Evolutionary conservation across 345 rosid species (phyloP).

Genomic region (Aquilaria malaccensis): DNA sequence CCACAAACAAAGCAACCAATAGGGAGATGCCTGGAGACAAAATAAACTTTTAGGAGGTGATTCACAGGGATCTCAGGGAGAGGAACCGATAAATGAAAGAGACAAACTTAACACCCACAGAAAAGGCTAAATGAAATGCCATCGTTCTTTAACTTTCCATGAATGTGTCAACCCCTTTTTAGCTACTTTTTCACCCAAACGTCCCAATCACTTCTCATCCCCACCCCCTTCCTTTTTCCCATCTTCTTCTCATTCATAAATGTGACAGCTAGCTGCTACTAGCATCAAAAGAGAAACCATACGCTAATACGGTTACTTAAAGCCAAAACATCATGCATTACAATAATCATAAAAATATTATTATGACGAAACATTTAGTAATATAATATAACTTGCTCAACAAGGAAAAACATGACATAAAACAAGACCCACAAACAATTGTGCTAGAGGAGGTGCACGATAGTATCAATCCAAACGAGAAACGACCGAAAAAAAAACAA

Average conservation of each 20-base stretch:
- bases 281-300: too few species aligned
- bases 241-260: not conserved
- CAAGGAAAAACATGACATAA: not conserved
- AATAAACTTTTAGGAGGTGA: slow-evolving; percentile 38
- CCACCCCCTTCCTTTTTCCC: not conserved
- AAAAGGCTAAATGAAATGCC: slow-evolving; percentile 11
- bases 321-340: too few species aligned
- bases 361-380: too few species aligned
- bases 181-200: slow-evolving; percentile 1
- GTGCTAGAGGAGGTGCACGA: slow-evolving; percentile 23
- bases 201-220: not conserved
- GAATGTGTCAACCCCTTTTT: slow-evolving; percentile 4
- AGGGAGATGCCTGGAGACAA: slow-evolving; percentile 29
- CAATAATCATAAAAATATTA: too few species aligned
- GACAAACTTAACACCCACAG: slow-evolving; percentile 15
- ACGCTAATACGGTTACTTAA: too few species aligned
- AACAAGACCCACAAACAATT: too few species aligned
- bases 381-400: not conserved
- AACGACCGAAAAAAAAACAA: not conserved
- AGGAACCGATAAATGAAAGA: slow-evolving; percentile 5
- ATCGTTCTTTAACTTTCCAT: slow-evolving; percentile 5
- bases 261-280: slow-evolving; percentile 2
- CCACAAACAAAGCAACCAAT: not conserved
- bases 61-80: slow-evolving; percentile 24
- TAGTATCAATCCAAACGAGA: slow-evolving; percentile 15